phyloP scores from a whole-genome alignment of 148 eudicot genomes.

The Mesembryanthemum crystallinum region DNA sequence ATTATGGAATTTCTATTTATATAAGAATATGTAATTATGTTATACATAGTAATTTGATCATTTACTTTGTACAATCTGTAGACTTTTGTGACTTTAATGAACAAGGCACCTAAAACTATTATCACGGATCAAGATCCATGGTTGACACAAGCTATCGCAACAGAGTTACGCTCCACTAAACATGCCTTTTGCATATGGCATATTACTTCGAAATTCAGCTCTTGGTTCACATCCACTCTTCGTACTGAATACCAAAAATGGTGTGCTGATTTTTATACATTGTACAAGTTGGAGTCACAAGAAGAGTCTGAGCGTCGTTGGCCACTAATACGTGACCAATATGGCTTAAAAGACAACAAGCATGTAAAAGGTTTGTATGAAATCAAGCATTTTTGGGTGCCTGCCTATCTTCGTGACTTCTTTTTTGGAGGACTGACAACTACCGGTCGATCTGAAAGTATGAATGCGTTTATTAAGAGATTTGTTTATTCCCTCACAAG shows the following conservation, averaged over 20 bases:
- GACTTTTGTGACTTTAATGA: not conserved
- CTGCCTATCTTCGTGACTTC: slow-evolving; percentile 1
- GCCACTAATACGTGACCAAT: not conserved
- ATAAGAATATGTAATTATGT: too few species aligned
- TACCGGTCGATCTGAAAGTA: not conserved
- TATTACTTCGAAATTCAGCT: not conserved
- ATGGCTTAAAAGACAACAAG: not conserved
- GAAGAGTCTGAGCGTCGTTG: not conserved
- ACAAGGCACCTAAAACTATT: not conserved
- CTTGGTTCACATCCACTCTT: slow-evolving; percentile 1
- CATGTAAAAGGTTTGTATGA: not conserved
- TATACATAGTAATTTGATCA: too few species aligned
- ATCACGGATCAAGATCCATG: not conserved
- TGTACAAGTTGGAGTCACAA: not conserved
- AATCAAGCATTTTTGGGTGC: not conserved
- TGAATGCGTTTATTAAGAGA: not conserved
- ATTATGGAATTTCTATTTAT: too few species aligned
- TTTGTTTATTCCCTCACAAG: not conserved
- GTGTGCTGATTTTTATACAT: slow-evolving; percentile 3
- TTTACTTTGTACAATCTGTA: too few species aligned
- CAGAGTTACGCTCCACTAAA: not conserved
- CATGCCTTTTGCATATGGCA: not conserved
- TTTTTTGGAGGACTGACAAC: not conserved
- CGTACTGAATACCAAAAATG: not conserved
- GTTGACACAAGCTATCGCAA: not conserved